Conservation (phyloP, 2,329 filamentous ascomycete genomes). For the Triangularia setosa region DNA sequence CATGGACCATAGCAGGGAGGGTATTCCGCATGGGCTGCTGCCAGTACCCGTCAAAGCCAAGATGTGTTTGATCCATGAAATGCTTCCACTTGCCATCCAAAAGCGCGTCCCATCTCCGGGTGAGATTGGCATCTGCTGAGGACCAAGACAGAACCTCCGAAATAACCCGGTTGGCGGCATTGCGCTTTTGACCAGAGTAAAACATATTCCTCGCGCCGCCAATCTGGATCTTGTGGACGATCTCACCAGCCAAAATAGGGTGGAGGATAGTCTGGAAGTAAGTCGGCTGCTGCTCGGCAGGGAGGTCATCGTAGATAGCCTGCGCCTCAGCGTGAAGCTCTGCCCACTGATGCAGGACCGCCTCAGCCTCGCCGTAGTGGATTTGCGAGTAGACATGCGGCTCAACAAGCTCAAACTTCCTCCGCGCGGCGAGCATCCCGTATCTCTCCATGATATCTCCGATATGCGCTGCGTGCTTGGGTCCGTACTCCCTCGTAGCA, state of each 20-base stretch:
- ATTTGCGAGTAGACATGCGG: conserved; percentile 55
- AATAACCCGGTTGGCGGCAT: conserved; percentile 52
- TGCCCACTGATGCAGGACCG: conserved; percentile 53
- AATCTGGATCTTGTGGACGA: conserved; percentile 52
- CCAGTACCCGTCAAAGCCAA: conserved; percentile 55
- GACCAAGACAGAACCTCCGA: conserved; percentile 50
- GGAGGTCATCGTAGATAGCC: conserved; percentile 51
- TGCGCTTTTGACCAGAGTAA: conserved; percentile 52
- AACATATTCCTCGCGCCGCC: conserved; percentile 48
- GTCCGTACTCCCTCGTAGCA: conserved; percentile 54
- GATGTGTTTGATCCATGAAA: conserved; percentile 58
- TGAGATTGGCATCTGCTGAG: conserved; percentile 54
- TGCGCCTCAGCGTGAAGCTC: conserved; percentile 51
- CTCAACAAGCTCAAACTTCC: conserved; percentile 61
- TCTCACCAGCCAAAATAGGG: conserved; percentile 54
- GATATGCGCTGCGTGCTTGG: conserved; percentile 43
- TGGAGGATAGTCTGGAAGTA: conserved; percentile 63
- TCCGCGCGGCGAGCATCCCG: conserved; percentile 50
- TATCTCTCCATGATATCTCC: conserved; percentile 52
- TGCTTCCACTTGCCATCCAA: conserved; percentile 60
- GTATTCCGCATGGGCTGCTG: conserved; percentile 71
- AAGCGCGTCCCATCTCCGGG: conserved; percentile 53
- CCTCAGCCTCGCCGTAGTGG: conserved; percentile 62
- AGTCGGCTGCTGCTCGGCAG: conserved; percentile 47
- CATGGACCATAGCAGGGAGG: conserved; percentile 57